Evolutionary conservation across 192 early-diverging fungal genomes (phyloP).

Genomic region (Geranomyces variabilis): DNA sequence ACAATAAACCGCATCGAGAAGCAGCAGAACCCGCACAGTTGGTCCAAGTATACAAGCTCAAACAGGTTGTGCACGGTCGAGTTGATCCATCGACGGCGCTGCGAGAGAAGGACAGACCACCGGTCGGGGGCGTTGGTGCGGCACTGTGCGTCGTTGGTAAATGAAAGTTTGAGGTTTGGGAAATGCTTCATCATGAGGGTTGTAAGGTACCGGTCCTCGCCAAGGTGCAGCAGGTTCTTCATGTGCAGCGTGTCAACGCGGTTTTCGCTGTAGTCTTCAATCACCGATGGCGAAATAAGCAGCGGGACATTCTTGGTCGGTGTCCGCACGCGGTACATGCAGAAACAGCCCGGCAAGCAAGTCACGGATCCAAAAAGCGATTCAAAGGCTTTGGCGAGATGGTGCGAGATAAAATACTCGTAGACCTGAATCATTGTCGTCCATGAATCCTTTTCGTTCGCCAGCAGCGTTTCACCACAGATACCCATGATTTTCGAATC

Average conservation of each 20-base stretch:
- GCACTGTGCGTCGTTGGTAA: conserved; percentile 90
- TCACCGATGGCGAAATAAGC: conserved; percentile 83
- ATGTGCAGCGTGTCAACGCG: conserved; percentile 95
- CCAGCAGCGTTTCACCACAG: conserved; percentile 91
- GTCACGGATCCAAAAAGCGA: conserved; percentile 98
- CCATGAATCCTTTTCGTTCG: conserved; percentile 89
- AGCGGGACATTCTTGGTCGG: conserved; percentile 88
- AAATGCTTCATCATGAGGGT: conserved; percentile 90
- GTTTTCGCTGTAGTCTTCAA: conserved; percentile 94
- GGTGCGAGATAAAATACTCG: conserved; percentile 99
- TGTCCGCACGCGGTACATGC: conserved; percentile 96
- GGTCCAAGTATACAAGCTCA: conserved; percentile 89
- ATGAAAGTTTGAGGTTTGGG: conserved; percentile 93
- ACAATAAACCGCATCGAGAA: conserved; percentile 99
- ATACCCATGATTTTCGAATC: conserved; percentile 68
- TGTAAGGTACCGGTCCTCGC: conserved; percentile 96
- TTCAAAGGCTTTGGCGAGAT: conserved; percentile 97
- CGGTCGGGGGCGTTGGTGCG: conserved; percentile 92
- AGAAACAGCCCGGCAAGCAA: conserved; percentile 97
- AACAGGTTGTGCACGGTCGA: conserved; percentile 98
- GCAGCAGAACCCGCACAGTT: conserved; percentile 98
- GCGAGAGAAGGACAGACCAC: conserved; percentile 91
- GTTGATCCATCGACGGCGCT: conserved; percentile 99
- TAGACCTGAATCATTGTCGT: conserved; percentile 96
- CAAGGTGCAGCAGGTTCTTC: conserved; percentile 97